These are phyloP conservation scores for Rhamnella rubrinervis DNA, from an alignment of 331 rosid genomes.

Conservation along the genomic window DNA sequence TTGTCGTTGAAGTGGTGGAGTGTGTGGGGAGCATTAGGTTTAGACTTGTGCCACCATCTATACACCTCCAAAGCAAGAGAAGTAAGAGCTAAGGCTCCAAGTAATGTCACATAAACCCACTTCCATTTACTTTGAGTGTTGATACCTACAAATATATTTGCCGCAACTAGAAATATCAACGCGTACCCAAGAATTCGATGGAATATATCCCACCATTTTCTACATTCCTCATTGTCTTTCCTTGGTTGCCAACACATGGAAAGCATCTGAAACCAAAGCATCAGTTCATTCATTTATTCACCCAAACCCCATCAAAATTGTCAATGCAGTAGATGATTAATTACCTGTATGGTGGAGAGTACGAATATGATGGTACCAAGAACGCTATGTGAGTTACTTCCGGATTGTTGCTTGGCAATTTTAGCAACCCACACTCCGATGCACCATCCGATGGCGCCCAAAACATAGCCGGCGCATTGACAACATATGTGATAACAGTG, in stretches of 20 bases:
- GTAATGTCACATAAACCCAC: conserved; percentile 41
- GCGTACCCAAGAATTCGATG: conserved; percentile 49
- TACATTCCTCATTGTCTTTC: conserved; percentile 16
- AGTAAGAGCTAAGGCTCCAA: conserved; percentile 30
- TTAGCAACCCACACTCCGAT: conserved; percentile 24
- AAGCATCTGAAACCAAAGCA: conserved; percentile 32
- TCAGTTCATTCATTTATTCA: background rate
- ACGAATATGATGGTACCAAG: conserved; percentile 40
- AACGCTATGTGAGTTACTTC: conserved; percentile 22
- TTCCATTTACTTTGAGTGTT: conserved; percentile 29
- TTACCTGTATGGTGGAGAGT: conserved; percentile 44
- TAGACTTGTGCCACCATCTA: conserved; percentile 15
- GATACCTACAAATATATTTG: conserved; percentile 36
- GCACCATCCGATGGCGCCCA: conserved; percentile 53
- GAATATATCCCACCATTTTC: conserved; percentile 39
- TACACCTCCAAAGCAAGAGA: conserved; percentile 34
- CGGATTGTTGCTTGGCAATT: conserved; percentile 22
- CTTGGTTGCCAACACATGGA: conserved; percentile 30
- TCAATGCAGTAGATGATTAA: background rate
- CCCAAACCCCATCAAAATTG: background rate
- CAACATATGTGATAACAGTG: conserved; percentile 30
- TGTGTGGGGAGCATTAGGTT: background rate
- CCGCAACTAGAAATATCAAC: conserved; percentile 28
- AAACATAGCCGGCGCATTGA: conserved; percentile 39
- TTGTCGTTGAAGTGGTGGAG: conserved; percentile 16